Conservation (phyloP, 2,329 filamentous ascomycete genomes). For the Aspergillus persii region DNA sequence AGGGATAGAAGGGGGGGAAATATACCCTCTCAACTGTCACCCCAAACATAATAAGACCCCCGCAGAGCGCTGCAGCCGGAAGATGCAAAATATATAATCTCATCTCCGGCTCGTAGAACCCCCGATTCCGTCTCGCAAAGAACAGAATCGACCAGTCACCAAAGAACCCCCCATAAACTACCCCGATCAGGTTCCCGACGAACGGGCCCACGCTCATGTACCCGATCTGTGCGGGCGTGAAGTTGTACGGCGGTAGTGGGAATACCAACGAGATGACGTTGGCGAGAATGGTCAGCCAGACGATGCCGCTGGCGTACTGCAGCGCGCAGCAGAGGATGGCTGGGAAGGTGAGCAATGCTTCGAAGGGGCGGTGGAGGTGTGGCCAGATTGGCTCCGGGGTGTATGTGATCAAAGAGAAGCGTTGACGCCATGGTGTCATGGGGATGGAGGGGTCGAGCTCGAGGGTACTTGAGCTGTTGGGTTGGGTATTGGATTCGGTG, state of each 20-base stretch:
- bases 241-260: constrained; percentile 33
- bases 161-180: constrained; percentile 40
- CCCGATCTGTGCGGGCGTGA: constrained; percentile 31
- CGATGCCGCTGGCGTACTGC: constrained; percentile 40
- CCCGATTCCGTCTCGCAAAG: constrained; percentile 45
- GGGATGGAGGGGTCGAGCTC: constrained; percentile 28
- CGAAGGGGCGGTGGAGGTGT: constrained; percentile 32
- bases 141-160: constrained; percentile 41
- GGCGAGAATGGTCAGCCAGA: constrained; percentile 34
- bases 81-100: constrained; percentile 37
- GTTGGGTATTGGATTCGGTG: not conserved
- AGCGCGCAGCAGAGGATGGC: constrained; percentile 41
- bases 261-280: constrained; percentile 37
- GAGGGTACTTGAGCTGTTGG: constrained; percentile 11
- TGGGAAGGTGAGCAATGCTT: constrained; percentile 34
- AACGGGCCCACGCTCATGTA: constrained; percentile 36
- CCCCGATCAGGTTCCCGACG: constrained; percentile 41
- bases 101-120: constrained; percentile 52
- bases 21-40: constrained; percentile 35
- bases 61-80: constrained; percentile 41
- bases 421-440: constrained; percentile 24
- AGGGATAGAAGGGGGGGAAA: not conserved
- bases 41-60: constrained; percentile 46
- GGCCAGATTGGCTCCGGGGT: constrained; percentile 28
- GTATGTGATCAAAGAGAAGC: constrained; percentile 25